Evolutionary conservation across 1,139 yeast genomes (phyloP), one percentile per base, ranked within the genome.

Genomic region (Zygosaccharomyces sapae): DNA sequence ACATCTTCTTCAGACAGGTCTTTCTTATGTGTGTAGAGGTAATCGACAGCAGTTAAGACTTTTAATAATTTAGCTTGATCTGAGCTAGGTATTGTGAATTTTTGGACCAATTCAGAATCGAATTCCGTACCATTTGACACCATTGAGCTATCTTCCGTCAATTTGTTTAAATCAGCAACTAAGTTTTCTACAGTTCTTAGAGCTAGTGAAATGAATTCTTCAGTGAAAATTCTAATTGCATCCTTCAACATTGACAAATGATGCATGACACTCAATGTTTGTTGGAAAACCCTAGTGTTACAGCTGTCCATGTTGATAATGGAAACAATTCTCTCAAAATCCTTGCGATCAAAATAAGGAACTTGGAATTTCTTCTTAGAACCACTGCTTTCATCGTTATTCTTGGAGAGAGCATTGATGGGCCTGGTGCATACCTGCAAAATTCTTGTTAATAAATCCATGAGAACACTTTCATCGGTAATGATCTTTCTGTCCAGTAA

Each of bases 31-130:
- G 59, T 56, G 65, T 80, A 85, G 66, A 90, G 74, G 59, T 85
- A 89, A 60, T 90, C 97, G 53, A 90, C 74, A 0, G 97, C 96
- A 0, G 97, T 90, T 56, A 90, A 72, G 4, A 89, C 83, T 46
- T 96, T 74, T 49, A 92, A 71, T 18, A 92, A 69, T 59, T 89
- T 89, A 7, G 97, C 88, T 65, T 90, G 97, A 51, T 86, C 89
- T 0, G 96, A 86, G 43, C 87, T 81, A 2, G 90, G 80, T 0
- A 90, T 81, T 12, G 94, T 85, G 60, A 90, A 88, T 56, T 79
- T 80, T 13, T 79, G 71, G 54, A 89, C 73, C 1, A 76, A 67
- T 44, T 77, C 79, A 19, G 77, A 74, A 45, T 77, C 79, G 29
- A 79, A 64, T 43, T 76, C 83, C 20, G 70, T 63, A 1, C 73